Evolutionary conservation across 345 rosid species (phyloP), one percentile per base, ranked within the genome.

Genomic region (Litchi chinensis): DNA sequence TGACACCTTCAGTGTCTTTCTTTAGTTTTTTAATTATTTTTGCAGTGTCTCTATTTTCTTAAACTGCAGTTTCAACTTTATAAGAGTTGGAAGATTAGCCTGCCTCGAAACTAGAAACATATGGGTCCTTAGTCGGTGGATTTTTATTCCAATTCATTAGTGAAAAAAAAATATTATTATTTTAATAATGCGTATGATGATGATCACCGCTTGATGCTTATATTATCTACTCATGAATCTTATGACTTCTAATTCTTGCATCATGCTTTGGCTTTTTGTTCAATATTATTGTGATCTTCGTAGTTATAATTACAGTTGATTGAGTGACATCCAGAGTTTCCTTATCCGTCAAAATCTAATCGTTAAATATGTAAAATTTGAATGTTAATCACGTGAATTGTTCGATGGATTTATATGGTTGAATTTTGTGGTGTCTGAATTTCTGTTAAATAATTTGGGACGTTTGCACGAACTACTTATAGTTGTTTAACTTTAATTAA

Each of bases 81-180:
- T 0, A 5, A 8, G 43, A 41, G 56, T 9, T 15, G 37, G 40
- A 46, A 74, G 43, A 75, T 75, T 10, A 50, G 3, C 46, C 6
- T 70, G 76, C 75, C 65, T 70, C 48, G 79, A 39, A 60, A 50
- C 11, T 19, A 39, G 76, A 64, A 10, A 80, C 79, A 71, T 41
- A 54, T 39, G 72, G 83, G 75, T 50, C 46, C 68, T 12, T 3
- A 50, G 79, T 80, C 76, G 76, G 76, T 80, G 83, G 76, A 60
- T 60, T 21, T 60, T 65, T 41, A 12, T 70, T 8, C 44, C 24
- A 26, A 18, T 76, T 62, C 69, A 37, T 48, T 9, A 10, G 57
- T 18, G 50, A 40, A 67, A 28, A 21, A 8, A 4, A 2, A 11
- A 1, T 5, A 68, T 63, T 37, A 26, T 10, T 39, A 15, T 72